Base-by-base conservation (phyloP, 306 rosid species). In the Inga oerstediana region DNA sequence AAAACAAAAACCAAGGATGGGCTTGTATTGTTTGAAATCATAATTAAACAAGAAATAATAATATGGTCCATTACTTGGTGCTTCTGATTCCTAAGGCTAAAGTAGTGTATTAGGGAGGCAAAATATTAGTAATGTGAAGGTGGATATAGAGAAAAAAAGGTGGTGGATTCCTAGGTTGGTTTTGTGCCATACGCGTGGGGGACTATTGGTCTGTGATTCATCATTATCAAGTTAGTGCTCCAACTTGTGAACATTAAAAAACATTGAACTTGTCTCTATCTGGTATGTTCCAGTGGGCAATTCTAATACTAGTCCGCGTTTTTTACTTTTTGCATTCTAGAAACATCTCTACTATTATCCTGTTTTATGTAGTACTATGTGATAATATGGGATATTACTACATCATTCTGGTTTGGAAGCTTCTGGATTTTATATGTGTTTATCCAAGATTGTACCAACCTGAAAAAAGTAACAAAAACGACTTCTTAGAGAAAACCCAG, bases 1-100 rank as follows among this genome's bases (percentile, higher is more conserved):
- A 71, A 11, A 48, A 48, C 14, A 3, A 15, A 51, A 52, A 15
- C 35, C 22, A 71, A 71, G 12, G n/a, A 66, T 34, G 34, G 22
- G 72, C 44, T 15, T 16, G 19, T 64, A 19, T 64, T 30, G 0
- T 2, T 30, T 30, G 35, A 62, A 62, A n/a, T 24, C 41, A 65
- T 30, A 65, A 14, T 65, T 65, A 65, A 32, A 3, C 11, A 6
- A 14, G 71, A 65, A 65, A 32, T 32, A 27, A 32, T 30, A 65
- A 5, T 32, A 15, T 74, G 89, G 87, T 81, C 68, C 85, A 87
- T 84, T 81, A 74, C 71, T 44, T 46, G 81, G 81, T 84, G 85
- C 68, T 22, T 24, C 11, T 24, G 14, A n/a, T 77, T 77, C 17
- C 32, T 45, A 15, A 15, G 43, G 43, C 71, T 65, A 32, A 32